Percentiles rank a stretch among this genome's conserved stretches.
phyloP scores from a whole-genome alignment of 257 asterid species.

The Ocimum tenuiflorum region DNA sequence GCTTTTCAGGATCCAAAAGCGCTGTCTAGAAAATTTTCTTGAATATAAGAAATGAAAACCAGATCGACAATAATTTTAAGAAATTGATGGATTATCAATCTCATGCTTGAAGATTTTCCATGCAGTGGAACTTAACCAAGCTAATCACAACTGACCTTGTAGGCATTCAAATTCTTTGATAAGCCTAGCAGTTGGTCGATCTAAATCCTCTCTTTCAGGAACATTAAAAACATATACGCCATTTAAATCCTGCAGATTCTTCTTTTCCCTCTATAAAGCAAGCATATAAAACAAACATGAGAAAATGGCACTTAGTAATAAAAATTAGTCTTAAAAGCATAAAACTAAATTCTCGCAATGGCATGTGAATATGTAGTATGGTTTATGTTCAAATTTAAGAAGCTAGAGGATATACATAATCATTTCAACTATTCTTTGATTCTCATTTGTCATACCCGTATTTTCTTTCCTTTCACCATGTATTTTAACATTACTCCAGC shows the following conservation, averaged over 20 bases:
- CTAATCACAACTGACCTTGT: conserved; percentile 41
- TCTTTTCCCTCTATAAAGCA: conserved; percentile 73
- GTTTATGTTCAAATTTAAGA: not conserved
- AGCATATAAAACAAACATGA: conserved; percentile 21
- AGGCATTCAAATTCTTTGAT: conserved; percentile 79
- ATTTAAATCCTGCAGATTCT: conserved; percentile 76
- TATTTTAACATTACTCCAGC: not conserved
- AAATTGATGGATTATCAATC: not conserved
- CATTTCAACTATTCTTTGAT: not conserved
- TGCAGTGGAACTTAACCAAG: not conserved
- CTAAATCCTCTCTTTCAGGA: conserved; percentile 83
- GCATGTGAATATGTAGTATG: not conserved
- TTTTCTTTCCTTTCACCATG: not conserved
- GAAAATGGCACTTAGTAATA: conserved; percentile 9
- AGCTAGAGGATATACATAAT: not conserved
- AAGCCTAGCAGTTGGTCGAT: conserved; percentile 87
- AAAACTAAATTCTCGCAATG: not conserved
- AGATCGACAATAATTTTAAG: not conserved
- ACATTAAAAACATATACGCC: conserved; percentile 88
- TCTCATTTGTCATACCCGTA: not conserved
- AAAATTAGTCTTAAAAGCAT: not conserved
- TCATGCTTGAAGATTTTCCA: too few species aligned
- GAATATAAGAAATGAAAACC: not conserved
- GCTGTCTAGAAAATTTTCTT: not conserved
- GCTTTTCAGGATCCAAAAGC: not conserved